phyloP scores from a whole-genome alignment of 208 protist species.

The Leishmania martiniquensis region DNA sequence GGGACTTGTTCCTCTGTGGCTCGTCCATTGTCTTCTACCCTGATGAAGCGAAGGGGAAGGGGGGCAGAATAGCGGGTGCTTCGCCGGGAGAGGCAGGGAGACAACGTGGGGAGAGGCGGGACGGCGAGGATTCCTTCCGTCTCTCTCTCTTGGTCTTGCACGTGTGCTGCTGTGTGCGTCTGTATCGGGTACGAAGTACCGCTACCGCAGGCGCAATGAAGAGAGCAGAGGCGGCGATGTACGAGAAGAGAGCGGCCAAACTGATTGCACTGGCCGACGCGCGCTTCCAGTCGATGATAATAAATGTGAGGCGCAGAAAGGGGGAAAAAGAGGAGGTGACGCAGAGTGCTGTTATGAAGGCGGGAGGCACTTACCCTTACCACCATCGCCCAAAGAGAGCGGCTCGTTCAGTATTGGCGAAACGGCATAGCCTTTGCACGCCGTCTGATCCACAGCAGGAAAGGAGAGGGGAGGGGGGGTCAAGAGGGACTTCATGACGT shows the following conservation, averaged over 20 bases:
- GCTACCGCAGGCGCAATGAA: not conserved
- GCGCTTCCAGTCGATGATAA: not conserved
- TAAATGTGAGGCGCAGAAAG: not conserved
- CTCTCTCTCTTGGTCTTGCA: not conserved
- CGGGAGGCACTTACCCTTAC: too few relatives aligned
- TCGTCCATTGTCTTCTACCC: conserved; percentile 42
- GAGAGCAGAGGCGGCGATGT: not conserved
- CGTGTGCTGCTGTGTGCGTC: not conserved
- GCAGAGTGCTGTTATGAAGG: too few relatives aligned
- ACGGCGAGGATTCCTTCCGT: not conserved
- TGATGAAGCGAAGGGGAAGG: too few relatives aligned
- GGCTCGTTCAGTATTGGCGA: not conserved
- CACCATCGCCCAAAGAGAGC: not conserved
- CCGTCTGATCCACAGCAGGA: not conserved
- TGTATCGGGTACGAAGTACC: not conserved
- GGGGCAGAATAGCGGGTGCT: not conserved
- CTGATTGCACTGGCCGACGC: not conserved
- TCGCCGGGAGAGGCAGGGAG: not conserved
- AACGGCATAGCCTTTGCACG: not conserved
- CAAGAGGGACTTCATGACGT: not conserved
- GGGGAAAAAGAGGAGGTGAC: too few relatives aligned
- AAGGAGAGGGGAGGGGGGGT: not conserved
- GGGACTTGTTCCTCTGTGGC: conserved; percentile 87
- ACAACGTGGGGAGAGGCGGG: not conserved
- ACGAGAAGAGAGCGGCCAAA: not conserved